phyloP scores from a whole-genome alignment of 2,329 filamentous ascomycete species.

The Helotiales sp. region DNA sequence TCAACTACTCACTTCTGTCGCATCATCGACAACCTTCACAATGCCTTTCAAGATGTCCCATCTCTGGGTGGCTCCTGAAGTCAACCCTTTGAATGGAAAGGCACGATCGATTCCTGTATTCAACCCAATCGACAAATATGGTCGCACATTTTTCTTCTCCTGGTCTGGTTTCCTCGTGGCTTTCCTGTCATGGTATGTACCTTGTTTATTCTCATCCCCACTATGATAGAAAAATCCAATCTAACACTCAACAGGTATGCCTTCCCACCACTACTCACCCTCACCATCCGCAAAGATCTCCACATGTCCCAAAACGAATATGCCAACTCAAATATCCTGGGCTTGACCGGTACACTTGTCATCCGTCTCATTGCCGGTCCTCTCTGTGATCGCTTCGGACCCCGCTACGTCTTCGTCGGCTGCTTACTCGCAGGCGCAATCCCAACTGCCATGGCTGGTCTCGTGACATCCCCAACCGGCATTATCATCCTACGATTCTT shows the following conservation, averaged over 20 bases:
- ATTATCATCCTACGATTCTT: slow-evolving; percentile 78
- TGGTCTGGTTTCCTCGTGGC: slow-evolving; percentile 80
- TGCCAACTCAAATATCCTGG: slow-evolving; percentile 89
- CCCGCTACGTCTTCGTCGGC: slow-evolving; percentile 77
- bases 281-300: slow-evolving; percentile 82
- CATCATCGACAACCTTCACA: neutral
- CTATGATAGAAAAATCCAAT: neutral
- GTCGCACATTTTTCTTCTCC: slow-evolving; percentile 87
- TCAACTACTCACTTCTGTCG: neutral
- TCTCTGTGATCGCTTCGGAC: slow-evolving; percentile 83
- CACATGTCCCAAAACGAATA: slow-evolving; percentile 72
- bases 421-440: slow-evolving; percentile 76
- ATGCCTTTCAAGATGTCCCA: slow-evolving; percentile 36
- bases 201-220: neutral
- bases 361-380: slow-evolving; percentile 80
- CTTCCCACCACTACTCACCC: slow-evolving; percentile 67
- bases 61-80: slow-evolving; percentile 39
- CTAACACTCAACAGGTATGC: slow-evolving; percentile 59
- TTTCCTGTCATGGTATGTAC: slow-evolving; percentile 75
- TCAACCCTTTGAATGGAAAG: slow-evolving; percentile 82
- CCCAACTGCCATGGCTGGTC: slow-evolving; percentile 82
- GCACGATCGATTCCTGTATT: slow-evolving; percentile 79
- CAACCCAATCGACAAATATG: slow-evolving; percentile 79
- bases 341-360: slow-evolving; percentile 73
- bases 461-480: slow-evolving; percentile 69